Evolutionary conservation across 805 yeast species (phyloP).

Genomic region (Blastobotrys terrestris): DNA sequence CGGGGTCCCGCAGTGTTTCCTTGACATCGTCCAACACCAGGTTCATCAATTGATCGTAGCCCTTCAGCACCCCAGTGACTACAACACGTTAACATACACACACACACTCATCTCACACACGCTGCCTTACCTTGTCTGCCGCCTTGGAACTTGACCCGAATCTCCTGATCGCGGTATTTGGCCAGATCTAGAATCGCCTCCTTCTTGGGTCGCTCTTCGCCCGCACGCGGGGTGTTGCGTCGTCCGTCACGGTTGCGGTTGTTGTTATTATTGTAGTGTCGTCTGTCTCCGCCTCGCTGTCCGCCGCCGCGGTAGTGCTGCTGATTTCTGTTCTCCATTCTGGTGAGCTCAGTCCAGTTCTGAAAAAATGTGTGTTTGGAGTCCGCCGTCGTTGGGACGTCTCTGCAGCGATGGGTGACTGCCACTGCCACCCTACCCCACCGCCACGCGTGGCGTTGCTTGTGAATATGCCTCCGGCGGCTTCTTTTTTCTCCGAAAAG

Average conservation of each 20-base stretch:
- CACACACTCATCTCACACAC: background rate
- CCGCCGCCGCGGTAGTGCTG: conserved; percentile 1
- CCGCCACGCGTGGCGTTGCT: background rate
- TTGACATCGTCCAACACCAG: conserved; percentile 54
- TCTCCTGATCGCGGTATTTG: conserved; percentile 63
- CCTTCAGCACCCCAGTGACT: conserved; percentile 74
- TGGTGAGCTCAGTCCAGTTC: conserved; percentile 6
- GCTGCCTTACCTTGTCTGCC: conserved; percentile 50
- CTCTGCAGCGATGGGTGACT: background rate
- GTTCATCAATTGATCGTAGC: conserved; percentile 95
- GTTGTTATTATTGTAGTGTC: conserved; percentile 14
- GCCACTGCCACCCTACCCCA: background rate
- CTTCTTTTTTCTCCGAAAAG: no score
- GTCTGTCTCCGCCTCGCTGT: conserved; percentile 12
- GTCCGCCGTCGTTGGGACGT: background rate
- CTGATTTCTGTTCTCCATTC: conserved; percentile 7
- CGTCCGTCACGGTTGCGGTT: conserved; percentile 14
- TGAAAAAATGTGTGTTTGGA: background rate
- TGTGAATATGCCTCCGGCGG: background rate
- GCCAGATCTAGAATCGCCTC: conserved; percentile 82
- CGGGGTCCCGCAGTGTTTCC: conserved; percentile 65
- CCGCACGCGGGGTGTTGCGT: conserved; percentile 16
- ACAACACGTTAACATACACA: background rate
- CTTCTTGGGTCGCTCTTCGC: conserved; percentile 55
- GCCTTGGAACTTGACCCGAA: conserved; percentile 75